Conservation (phyloP, 163 green algal species). For the Smithsoniella earleae region DNA sequence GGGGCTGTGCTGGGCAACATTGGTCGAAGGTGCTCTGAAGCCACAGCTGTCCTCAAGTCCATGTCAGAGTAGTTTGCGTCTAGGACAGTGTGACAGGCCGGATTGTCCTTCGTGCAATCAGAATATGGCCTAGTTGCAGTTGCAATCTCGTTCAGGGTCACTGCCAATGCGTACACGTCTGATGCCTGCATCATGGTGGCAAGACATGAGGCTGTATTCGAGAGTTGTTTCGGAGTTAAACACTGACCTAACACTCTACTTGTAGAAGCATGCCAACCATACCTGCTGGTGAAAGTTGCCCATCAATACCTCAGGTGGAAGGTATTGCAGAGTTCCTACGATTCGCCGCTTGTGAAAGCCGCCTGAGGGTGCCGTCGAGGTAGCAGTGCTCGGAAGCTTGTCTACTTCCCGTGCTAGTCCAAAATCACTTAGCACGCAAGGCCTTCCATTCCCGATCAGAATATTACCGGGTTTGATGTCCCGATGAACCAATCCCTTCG, state of each 20-base stretch:
- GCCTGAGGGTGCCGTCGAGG: constrained; percentile 51
- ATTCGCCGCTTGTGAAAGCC: constrained; percentile 79
- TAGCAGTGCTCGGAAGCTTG: neutral
- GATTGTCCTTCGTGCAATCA: constrained; percentile 77
- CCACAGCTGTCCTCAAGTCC: constrained; percentile 74
- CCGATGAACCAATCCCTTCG: constrained; percentile 61
- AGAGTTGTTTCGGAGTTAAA: no score
- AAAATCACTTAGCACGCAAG: constrained; percentile 55
- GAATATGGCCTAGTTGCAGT: constrained; percentile 55
- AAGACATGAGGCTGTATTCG: no score
- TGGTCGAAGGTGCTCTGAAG: constrained; percentile 69
- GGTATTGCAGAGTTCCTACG: constrained; percentile 76
- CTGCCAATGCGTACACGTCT: constrained; percentile 72
- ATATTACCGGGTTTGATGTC: constrained; percentile 84
- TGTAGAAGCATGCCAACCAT: neutral
- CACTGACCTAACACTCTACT: no score
- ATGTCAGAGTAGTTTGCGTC: constrained; percentile 77
- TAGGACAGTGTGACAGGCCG: constrained; percentile 81
- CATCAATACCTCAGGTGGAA: constrained; percentile 71
- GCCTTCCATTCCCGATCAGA: constrained; percentile 41
- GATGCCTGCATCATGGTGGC: constrained; percentile 38
- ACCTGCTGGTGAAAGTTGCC: constrained; percentile 30
- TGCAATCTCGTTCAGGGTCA: constrained; percentile 72
- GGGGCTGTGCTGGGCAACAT: constrained; percentile 43
- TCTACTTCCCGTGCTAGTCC: constrained; percentile 48